Evolutionary conservation across 257 asterid genomes (phyloP).

Genomic region (Lavandula angustifolia): DNA sequence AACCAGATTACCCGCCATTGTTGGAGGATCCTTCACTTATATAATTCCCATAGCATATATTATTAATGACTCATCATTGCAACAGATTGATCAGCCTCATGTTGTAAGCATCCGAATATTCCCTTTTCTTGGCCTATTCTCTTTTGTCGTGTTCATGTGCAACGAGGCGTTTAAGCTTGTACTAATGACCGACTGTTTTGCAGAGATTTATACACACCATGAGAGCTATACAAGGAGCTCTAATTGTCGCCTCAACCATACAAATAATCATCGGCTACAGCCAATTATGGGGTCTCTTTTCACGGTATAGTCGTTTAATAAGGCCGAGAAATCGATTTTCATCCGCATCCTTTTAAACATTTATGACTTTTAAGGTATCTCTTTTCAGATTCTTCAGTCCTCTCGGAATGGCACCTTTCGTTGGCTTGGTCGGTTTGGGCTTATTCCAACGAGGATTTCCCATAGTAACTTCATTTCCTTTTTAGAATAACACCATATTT

Average conservation of each 20-base stretch:
- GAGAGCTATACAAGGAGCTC: conserved; percentile 96
- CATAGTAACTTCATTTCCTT: conserved; percentile 40
- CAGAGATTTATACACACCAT: conserved; percentile 86
- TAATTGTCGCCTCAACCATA: conserved; percentile 74
- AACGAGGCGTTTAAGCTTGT: conserved; percentile 3
- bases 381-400: conserved; percentile 87
- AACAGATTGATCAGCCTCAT: conserved; percentile 64
- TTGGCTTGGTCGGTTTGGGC: conserved; percentile 90
- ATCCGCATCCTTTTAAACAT: conserved; percentile 11
- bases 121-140: neutral
- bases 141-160: neutral
- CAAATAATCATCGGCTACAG: conserved; percentile 88
- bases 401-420: conserved; percentile 94
- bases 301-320: conserved; percentile 73
- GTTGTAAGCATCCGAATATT: conserved; percentile 44
- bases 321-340: neutral
- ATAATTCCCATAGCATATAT: conserved; percentile 71
- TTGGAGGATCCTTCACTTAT: conserved; percentile 89
- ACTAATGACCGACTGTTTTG: conserved; percentile 2
- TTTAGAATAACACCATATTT: too few species aligned
- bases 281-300: conserved; percentile 92
- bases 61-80: conserved; percentile 68
- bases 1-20: conserved; percentile 82
- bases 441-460: conserved; percentile 93
- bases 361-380: conserved; percentile 21